Evolutionary conservation across 768 basidiomycete genomes (phyloP).

Genomic region (Russula emetica): DNA sequence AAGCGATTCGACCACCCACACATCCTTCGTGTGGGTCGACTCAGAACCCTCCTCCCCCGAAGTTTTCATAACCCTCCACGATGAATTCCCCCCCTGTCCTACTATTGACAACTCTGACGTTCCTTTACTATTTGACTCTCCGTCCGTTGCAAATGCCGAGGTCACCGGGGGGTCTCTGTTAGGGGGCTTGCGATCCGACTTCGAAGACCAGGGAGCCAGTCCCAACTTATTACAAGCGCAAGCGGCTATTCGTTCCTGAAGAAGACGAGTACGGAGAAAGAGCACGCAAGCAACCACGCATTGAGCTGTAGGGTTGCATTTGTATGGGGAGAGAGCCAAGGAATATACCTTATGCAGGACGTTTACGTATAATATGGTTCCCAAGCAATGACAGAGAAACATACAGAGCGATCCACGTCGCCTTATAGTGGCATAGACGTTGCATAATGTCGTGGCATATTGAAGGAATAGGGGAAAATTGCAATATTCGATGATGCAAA

Average conservation of each 20-base stretch:
- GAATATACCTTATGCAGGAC: constrained; percentile 1
- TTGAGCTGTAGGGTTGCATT: constrained; percentile 7
- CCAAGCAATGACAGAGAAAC: neutral
- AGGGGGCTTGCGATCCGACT: neutral
- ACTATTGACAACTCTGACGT: neutral
- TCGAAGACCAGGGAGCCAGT: neutral
- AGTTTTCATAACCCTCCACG: neutral
- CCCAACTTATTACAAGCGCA: constrained; percentile 16
- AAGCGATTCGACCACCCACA: neutral
- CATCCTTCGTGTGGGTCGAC: constrained; percentile 4
- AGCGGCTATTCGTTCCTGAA: constrained; percentile 14
- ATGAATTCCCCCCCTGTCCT: neutral
- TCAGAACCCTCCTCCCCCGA: constrained; percentile 6
- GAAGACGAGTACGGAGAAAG: constrained; percentile 14
- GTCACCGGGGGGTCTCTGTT: neutral
- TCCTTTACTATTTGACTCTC: neutral
- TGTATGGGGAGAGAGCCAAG: neutral
- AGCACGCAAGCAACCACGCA: constrained; percentile 4
- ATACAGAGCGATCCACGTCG: neutral
- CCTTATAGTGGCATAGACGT: constrained; percentile 32
- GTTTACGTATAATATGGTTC: constrained; percentile 10
- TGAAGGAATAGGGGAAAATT: constrained; percentile 34
- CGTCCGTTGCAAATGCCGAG: neutral
- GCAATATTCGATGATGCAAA: constrained; percentile 46
- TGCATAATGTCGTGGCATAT: constrained; percentile 40